phyloP scores from a whole-genome alignment of 306 rosid species.

The Prunus dulcis region DNA sequence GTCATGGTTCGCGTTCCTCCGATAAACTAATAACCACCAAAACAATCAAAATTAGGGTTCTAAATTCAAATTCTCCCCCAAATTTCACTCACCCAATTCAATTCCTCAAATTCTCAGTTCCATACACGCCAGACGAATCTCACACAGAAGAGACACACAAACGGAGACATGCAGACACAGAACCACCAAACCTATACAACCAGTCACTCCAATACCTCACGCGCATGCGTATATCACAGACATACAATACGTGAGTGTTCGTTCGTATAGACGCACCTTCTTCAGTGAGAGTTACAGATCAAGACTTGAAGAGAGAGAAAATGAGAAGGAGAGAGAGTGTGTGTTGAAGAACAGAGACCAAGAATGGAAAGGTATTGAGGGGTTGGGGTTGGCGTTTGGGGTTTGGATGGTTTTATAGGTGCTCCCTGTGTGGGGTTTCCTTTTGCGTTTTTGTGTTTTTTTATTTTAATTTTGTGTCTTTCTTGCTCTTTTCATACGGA shows the following conservation, averaged over 20 bases:
- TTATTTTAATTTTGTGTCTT: not conserved
- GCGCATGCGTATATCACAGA: not conserved
- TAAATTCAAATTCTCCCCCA: not conserved
- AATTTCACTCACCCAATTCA: not conserved
- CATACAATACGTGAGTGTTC: not conserved
- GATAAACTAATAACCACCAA: not conserved
- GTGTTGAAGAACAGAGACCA: not conserved
- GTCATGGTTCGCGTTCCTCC: conserved; percentile 36
- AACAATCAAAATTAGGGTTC: not conserved
- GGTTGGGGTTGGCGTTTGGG: no score
- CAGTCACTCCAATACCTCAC: not conserved
- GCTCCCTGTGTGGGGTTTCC: not conserved
- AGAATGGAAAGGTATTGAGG: not conserved
- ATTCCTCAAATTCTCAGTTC: not conserved
- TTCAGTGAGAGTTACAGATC: not conserved
- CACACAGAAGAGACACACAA: not conserved
- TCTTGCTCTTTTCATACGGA: not conserved
- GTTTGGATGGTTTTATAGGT: not conserved
- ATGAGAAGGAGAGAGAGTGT: not conserved
- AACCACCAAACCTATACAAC: not conserved
- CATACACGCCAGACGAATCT: not conserved
- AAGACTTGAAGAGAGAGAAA: not conserved
- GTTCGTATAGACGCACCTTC: not conserved
- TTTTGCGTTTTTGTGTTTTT: not conserved
- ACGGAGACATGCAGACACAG: not conserved